Conservation (phyloP, 176 grass and related monocot genomes). For the Carex scoparia region DNA sequence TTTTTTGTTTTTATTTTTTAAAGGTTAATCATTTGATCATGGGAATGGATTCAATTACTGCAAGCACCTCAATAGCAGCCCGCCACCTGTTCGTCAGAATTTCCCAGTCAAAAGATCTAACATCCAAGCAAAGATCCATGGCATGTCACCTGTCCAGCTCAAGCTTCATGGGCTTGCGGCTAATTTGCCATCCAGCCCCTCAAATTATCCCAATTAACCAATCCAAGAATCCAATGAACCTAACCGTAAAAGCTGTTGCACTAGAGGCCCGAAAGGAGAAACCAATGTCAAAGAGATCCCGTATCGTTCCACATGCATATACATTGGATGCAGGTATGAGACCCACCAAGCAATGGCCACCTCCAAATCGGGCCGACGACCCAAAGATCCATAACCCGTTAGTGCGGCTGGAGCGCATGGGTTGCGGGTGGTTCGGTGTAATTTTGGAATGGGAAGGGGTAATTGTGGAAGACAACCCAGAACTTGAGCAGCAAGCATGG, state of each 20-base stretch:
- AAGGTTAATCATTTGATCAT: conserved; percentile 35
- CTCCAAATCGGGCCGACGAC: conserved; percentile 60
- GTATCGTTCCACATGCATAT: conserved; percentile 43
- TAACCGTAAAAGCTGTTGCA: conserved; percentile 42
- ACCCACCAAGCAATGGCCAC: conserved; percentile 49
- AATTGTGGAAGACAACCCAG: conserved; percentile 67
- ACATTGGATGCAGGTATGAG: conserved; percentile 35
- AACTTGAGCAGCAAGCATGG: conserved; percentile 70
- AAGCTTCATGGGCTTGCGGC: conserved; percentile 37
- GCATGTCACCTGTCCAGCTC: conserved; percentile 33
- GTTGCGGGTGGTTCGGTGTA: conserved; percentile 81
- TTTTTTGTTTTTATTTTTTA: neutral
- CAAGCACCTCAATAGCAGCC: conserved; percentile 64
- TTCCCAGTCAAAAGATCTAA: conserved; percentile 9
- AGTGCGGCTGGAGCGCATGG: conserved; percentile 71
- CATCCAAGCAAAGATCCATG: conserved; percentile 31
- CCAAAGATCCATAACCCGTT: conserved; percentile 75
- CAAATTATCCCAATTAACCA: conserved; percentile 11
- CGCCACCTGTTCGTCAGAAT: conserved; percentile 51
- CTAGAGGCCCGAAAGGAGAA: conserved; percentile 51
- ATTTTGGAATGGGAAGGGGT: conserved; percentile 97
- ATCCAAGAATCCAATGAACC: conserved; percentile 20
- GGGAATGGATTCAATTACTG: conserved; percentile 63
- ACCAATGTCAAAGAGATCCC: conserved; percentile 33
- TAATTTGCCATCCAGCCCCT: conserved; percentile 24